phyloP scores from a whole-genome alignment of 768 basidiomycete species.

The Naganishia kalamii region DNA sequence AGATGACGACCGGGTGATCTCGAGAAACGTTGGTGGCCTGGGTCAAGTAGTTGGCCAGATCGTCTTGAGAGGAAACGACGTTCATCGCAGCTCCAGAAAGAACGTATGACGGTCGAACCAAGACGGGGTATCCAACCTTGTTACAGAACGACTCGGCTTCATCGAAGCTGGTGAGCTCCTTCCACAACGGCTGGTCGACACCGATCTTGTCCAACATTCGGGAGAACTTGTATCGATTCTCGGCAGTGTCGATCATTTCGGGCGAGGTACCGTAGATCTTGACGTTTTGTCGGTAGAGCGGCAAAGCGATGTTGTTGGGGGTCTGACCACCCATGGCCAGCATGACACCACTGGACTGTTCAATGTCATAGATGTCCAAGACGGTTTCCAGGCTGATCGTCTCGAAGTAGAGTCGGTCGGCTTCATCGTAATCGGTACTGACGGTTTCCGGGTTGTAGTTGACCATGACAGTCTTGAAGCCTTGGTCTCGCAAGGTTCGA shows the following conservation, averaged over 20 bases:
- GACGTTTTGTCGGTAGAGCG: constrained; percentile 92
- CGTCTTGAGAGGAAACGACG: constrained; percentile 87
- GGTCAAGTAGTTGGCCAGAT: constrained; percentile 82
- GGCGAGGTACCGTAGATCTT: constrained; percentile 98
- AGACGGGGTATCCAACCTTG: constrained; percentile 87
- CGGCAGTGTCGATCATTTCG: constrained; percentile 98
- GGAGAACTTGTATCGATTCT: constrained; percentile 99
- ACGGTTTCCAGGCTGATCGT: constrained; percentile 96
- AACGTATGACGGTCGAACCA: constrained; percentile 95
- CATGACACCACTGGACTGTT: constrained; percentile 83
- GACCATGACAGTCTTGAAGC: constrained; percentile 94
- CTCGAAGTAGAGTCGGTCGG: constrained; percentile 96
- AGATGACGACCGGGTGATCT: constrained; percentile 94
- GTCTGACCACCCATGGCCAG: constrained; percentile 98
- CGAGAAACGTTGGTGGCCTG: constrained; percentile 94
- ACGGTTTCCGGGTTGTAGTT: constrained; percentile 99
- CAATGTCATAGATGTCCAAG: constrained; percentile 90
- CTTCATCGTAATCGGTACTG: constrained; percentile 97
- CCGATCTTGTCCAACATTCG: constrained; percentile 93
- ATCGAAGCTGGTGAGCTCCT: constrained; percentile 84
- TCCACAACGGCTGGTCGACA: constrained; percentile 98
- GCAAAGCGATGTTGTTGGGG: constrained; percentile 95
- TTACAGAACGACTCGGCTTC: constrained; percentile 85
- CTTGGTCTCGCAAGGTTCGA: constrained; percentile 88
- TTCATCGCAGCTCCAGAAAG: constrained; percentile 99